Conservation (phyloP, 495 filamentous ascomycete genomes). For the Viridothelium virens region DNA sequence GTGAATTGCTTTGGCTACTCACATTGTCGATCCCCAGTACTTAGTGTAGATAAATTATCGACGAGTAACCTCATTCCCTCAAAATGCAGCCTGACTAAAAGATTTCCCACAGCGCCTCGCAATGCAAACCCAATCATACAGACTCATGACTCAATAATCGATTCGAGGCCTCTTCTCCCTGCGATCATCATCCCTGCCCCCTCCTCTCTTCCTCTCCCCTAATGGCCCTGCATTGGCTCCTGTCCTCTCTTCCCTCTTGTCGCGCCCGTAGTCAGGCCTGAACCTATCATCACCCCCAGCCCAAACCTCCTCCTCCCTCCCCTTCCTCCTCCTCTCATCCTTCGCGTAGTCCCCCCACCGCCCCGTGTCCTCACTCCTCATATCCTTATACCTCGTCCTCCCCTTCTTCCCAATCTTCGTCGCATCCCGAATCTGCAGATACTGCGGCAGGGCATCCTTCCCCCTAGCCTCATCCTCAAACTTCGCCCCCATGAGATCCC, state of each 20-base stretch:
- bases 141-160: not conserved
- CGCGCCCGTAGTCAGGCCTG: conserved; percentile 27
- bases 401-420: conserved; percentile 90
- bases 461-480: conserved; percentile 75
- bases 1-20: not conserved
- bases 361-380: conserved; percentile 88
- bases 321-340: conserved; percentile 31
- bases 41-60: not conserved
- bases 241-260: conserved; percentile 31
- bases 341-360: conserved; percentile 63
- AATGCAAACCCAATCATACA: not conserved
- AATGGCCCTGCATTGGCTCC: conserved; percentile 56
- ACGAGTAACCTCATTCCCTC: not conserved
- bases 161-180: not conserved
- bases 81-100: not conserved
- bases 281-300: conserved; percentile 36
- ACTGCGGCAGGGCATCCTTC: conserved; percentile 76
- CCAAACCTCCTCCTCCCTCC: conserved; percentile 19
- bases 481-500: conserved; percentile 71
- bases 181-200: conserved; percentile 31
- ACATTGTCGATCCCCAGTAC: too few relatives aligned
- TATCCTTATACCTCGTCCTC: conserved; percentile 79
- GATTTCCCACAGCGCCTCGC: not conserved
- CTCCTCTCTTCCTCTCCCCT: conserved; percentile 46
- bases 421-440: conserved; percentile 89